phyloP scores from a whole-genome alignment of 192 early-diverging fungal species.

The Coemansia sp. region DNA sequence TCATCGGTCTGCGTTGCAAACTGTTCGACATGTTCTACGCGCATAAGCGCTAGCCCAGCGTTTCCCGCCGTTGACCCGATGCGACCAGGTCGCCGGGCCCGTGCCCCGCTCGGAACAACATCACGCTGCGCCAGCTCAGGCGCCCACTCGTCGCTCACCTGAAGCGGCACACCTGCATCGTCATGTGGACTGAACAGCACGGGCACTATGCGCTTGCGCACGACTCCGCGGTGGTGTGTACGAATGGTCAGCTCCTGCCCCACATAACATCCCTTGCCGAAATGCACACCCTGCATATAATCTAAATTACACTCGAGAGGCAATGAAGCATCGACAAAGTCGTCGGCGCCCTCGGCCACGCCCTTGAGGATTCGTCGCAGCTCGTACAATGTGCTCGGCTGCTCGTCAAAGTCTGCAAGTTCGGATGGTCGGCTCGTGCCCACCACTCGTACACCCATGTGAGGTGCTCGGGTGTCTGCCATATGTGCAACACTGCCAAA shows the following conservation, averaged over 20 bases:
- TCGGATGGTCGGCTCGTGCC: no score
- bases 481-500: no score
- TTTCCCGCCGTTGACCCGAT: constrained; percentile 68
- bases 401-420: no score
- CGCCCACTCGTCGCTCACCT: constrained; percentile 12
- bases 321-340: constrained; percentile 71
- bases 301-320: constrained; percentile 94
- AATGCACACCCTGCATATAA: constrained; percentile 92
- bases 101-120: constrained; percentile 32
- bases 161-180: constrained; percentile 10
- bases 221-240: constrained; percentile 92
- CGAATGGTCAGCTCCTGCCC: constrained; percentile 98
- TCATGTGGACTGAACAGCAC: constrained; percentile 46
- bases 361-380: constrained; percentile 81
- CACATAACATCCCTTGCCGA: constrained; percentile 96
- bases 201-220: constrained; percentile 88
- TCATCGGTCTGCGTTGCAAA: constrained; percentile 13
- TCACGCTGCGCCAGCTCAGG: constrained; percentile 8
- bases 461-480: neutral
- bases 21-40: constrained; percentile 68
- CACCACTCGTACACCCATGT: constrained; percentile 63
- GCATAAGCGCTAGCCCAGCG: constrained; percentile 83
- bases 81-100: constrained; percentile 57
- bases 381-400: constrained; percentile 55
- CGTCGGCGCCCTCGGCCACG: constrained; percentile 85